These are phyloP conservation scores for Sapria himalayana DNA, from an alignment of 345 rosid species.

Conservation along the genomic window DNA sequence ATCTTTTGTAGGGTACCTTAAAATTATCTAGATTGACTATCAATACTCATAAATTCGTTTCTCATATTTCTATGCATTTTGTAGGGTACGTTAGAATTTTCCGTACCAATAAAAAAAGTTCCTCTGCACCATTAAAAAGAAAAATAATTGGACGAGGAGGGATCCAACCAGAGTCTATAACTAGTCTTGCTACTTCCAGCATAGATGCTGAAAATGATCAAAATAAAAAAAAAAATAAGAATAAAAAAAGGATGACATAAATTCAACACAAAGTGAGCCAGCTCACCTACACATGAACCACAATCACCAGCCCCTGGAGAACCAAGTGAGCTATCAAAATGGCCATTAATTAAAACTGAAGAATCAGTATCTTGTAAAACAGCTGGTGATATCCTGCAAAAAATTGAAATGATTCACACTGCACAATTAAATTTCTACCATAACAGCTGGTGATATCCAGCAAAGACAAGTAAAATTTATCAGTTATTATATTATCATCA, in stretches of 20 bases:
- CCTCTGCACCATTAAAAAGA: conserved; percentile 91
- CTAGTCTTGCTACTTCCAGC: conserved; percentile 74
- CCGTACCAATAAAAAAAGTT: conserved; percentile 72
- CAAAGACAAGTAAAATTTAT: too few relatives aligned
- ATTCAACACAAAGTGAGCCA: conserved; percentile 1
- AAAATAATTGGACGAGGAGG: conserved; percentile 77
- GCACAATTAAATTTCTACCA: neutral
- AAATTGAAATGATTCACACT: conserved; percentile 3
- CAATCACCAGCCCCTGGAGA: conserved; percentile 98
- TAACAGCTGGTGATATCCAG: neutral
- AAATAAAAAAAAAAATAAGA: conserved; percentile 4
- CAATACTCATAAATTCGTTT: too few relatives aligned
- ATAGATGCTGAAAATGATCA: conserved; percentile 47
- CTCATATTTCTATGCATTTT: too few relatives aligned
- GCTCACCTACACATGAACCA: conserved; percentile 88
- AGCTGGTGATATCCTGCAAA: conserved; percentile 53
- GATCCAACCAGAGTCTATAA: conserved; percentile 61
- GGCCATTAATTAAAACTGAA: conserved; percentile 80
- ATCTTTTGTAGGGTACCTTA: too few relatives aligned
- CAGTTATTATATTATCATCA: too few relatives aligned
- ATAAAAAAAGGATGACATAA: conserved; percentile 7
- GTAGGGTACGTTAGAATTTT: too few relatives aligned
- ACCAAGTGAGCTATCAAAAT: conserved; percentile 76
- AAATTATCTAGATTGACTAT: too few relatives aligned
- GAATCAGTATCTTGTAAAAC: conserved; percentile 45